Conservation (phyloP, 1,284 basidiomycete genomes). For the Boletus smithii region DNA sequence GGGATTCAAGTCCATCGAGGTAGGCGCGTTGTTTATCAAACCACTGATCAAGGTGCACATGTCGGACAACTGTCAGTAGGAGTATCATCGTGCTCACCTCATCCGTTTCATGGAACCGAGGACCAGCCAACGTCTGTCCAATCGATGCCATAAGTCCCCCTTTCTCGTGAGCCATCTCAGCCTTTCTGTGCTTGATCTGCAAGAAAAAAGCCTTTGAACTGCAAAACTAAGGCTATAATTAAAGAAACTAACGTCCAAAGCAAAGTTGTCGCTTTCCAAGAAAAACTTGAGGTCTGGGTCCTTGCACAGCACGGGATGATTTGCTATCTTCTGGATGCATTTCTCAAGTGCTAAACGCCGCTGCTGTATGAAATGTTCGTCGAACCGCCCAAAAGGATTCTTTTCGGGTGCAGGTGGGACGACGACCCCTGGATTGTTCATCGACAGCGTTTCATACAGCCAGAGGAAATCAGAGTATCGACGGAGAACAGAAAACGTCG, state of each 20-base stretch:
- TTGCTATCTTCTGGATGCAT: constrained; percentile 84
- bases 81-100: constrained; percentile 51
- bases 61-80: background rate
- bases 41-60: constrained; percentile 54
- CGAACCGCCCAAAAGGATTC: constrained; percentile 87
- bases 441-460: constrained; percentile 87
- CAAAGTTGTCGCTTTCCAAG: constrained; percentile 83
- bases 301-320: constrained; percentile 82
- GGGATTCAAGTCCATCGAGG: constrained; percentile 86
- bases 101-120: constrained; percentile 89
- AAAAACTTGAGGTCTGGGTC: constrained; percentile 85
- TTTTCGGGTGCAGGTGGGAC: constrained; percentile 97
- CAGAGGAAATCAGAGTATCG: constrained; percentile 97
- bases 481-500: constrained; percentile 85
- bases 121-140: constrained; percentile 74
- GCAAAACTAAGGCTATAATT: background rate
- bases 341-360: constrained; percentile 82
- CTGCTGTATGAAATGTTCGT: constrained; percentile 83
- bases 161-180: constrained; percentile 68
- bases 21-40: constrained; percentile 87
- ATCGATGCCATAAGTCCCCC: constrained; percentile 79
- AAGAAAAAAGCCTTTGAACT: background rate
- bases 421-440: constrained; percentile 95
- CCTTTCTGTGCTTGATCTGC: constrained; percentile 85
- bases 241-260: constrained; percentile 62